Evolutionary conservation across 768 basidiomycete genomes (phyloP), one percentile per base, ranked within the genome.

Genomic region (Rossbeevera mucosa): DNA sequence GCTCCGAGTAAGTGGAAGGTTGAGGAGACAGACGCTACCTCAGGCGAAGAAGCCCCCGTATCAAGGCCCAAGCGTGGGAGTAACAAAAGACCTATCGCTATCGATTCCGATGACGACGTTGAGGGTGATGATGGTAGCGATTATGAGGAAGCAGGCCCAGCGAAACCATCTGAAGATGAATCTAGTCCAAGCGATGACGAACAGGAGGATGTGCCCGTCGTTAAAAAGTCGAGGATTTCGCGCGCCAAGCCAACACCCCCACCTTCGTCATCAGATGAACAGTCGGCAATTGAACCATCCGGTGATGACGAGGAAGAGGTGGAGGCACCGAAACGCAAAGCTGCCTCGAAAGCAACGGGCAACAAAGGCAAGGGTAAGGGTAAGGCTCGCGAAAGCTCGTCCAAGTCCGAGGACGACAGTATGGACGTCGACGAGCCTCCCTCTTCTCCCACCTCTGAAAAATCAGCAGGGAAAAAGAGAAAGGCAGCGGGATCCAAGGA

Each of bases 341-440:
- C 57, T 22, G 45, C 33, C 0, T 42, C 48, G 33, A 72, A 68
- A 48, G 56, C 52, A 29, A 58, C 58, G 4, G 51, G 49, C 5
- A 59, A 24, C 18, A 63, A 59, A 12, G 57, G 50, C 46, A 69
- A 67, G 28, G 57, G 48, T 44, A 69, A 67, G 38, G 56, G 26
- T 16, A 66, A 65, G 51, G 53, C 58, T 16, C 53, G 25, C 30
- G 50, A 55, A 41, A 71, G 52, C n/a, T 71, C 68, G 51, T 51
- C 65, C 48, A 68, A 61, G 61, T 75, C 65, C 3, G 75, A 73
- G 28, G 73, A 71, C 31, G 72, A 72, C n/a, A 65, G 59, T 25
- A 85, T 85, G 81, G 83, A 82, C 31, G 74, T 85, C 18, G 83
- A 85, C 45, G 76, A 79, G 7, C 71, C 71, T 13, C 65, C 65